Evolutionary conservation across 805 yeast species (phyloP).

Genomic region (Candida peoriensis): DNA sequence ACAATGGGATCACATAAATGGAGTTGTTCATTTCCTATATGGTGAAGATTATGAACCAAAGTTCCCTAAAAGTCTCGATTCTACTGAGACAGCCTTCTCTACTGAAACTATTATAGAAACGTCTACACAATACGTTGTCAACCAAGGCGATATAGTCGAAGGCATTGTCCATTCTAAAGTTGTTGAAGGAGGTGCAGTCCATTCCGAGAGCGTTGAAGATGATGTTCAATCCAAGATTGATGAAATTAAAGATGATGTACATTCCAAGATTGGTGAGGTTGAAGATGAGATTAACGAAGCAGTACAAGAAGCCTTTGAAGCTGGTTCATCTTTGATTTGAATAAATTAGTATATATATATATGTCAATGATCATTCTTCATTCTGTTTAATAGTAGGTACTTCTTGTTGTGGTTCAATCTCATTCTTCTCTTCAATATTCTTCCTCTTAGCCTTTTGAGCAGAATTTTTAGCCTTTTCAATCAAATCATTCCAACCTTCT

Average conservation of each 20-base stretch:
- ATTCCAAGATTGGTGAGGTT: not conserved
- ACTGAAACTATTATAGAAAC: slow-evolving; percentile 6
- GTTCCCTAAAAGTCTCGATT: not conserved
- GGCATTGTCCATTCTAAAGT: slow-evolving; percentile 10
- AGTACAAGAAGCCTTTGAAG: not conserved
- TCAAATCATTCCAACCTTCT: slow-evolving; percentile 19
- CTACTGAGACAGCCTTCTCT: not conserved
- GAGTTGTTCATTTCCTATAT: not conserved
- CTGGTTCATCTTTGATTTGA: not conserved
- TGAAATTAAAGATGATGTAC: not conserved
- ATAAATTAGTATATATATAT: not conserved
- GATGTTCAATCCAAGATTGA: not conserved
- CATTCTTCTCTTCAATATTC: not conserved
- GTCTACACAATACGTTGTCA: slow-evolving; percentile 10
- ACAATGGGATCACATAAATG: slow-evolving; percentile 11
- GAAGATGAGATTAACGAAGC: slow-evolving; percentile 23
- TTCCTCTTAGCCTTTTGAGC: slow-evolving; percentile 4
- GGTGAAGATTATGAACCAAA: not conserved
- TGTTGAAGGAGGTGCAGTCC: slow-evolving; percentile 3
- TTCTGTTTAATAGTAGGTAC: not conserved
- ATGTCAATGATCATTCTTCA: not conserved
- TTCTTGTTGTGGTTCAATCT: not conserved
- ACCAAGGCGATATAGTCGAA: slow-evolving; percentile 20
- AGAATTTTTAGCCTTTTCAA: slow-evolving; percentile 11
- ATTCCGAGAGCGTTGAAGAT: not conserved